phyloP scores from a whole-genome alignment of 163 green algal species.

The Volvox carteri region DNA sequence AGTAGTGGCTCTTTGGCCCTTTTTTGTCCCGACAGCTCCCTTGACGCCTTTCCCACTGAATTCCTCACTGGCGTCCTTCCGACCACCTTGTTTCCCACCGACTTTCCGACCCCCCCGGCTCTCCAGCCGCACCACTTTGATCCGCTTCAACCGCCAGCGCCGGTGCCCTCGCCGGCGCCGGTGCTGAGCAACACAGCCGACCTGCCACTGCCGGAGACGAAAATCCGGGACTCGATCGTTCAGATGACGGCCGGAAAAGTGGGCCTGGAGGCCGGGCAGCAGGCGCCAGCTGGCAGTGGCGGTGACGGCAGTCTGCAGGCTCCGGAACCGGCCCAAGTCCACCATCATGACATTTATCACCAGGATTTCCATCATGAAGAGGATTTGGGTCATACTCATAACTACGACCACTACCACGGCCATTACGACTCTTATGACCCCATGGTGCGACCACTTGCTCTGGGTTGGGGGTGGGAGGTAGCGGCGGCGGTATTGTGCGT shows the following conservation, averaged over 20 bases:
- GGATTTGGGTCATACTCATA: neutral
- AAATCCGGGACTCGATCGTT: constrained; percentile 28
- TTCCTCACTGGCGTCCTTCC: too few species aligned
- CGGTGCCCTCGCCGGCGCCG: neutral
- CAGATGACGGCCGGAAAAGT: constrained; percentile 34
- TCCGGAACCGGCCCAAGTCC: neutral
- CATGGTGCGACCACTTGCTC: too few species aligned
- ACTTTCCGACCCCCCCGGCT: too few species aligned
- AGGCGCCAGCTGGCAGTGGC: neutral
- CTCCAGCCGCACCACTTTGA: constrained; percentile 47
- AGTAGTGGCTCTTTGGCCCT: too few species aligned
- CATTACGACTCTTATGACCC: constrained; percentile 51
- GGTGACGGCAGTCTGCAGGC: neutral
- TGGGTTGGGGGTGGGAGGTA: neutral
- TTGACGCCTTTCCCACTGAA: too few species aligned
- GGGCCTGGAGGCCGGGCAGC: neutral
- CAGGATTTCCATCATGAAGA: constrained; percentile 32
- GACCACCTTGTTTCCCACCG: too few species aligned
- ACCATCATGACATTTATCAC: constrained; percentile 48
- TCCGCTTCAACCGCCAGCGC: constrained; percentile 4
- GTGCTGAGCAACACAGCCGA: neutral
- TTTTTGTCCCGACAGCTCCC: too few species aligned
- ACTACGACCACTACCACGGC: constrained; percentile 56
- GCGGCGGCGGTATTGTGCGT: neutral
- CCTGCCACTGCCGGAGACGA: constrained; percentile 23